Percentiles rank a stretch among this genome's conserved stretches.
phyloP scores from a whole-genome alignment of 2,329 filamentous ascomycete species.

The Mycosphaerella sp. region DNA sequence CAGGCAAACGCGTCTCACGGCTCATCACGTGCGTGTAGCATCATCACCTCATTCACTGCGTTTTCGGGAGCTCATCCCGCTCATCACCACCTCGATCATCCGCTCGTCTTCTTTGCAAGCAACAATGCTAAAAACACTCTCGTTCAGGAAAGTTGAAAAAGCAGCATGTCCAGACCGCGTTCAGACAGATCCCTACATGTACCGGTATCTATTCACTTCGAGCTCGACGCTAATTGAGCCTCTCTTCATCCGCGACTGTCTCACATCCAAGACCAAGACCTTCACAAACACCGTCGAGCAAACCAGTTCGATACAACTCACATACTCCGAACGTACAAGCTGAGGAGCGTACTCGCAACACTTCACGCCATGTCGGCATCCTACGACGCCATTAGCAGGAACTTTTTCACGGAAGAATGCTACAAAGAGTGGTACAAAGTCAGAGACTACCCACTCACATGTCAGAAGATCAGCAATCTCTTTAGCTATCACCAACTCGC shows the following conservation, averaged over 20 bases:
- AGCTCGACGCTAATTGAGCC: not conserved
- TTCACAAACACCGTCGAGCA: not conserved
- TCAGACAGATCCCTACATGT: too few relatives aligned
- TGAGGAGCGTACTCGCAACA: not conserved
- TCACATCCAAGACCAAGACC: not conserved
- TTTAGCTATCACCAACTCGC: slow-evolving; percentile 4
- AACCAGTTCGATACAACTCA: not conserved
- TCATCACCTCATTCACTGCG: too few relatives aligned
- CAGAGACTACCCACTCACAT: not conserved
- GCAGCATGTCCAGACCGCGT: not conserved
- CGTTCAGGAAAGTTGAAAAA: not conserved
- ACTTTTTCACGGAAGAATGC: not conserved
- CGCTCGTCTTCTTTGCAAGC: too few relatives aligned
- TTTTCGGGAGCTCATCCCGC: too few relatives aligned
- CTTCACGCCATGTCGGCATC: not conserved
- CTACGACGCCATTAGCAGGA: not conserved
- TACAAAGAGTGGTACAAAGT: not conserved
- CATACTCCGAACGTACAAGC: not conserved
- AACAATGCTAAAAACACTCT: not conserved
- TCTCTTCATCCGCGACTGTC: not conserved
- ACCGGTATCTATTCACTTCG: not conserved
- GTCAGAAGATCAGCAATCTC: slow-evolving; percentile 1
- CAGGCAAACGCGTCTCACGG: not conserved
- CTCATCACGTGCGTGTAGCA: not conserved
- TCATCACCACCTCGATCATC: too few relatives aligned